phyloP scores from a whole-genome alignment of 2,329 filamentous ascomycete species.

The Metarhizium brunneum region DNA sequence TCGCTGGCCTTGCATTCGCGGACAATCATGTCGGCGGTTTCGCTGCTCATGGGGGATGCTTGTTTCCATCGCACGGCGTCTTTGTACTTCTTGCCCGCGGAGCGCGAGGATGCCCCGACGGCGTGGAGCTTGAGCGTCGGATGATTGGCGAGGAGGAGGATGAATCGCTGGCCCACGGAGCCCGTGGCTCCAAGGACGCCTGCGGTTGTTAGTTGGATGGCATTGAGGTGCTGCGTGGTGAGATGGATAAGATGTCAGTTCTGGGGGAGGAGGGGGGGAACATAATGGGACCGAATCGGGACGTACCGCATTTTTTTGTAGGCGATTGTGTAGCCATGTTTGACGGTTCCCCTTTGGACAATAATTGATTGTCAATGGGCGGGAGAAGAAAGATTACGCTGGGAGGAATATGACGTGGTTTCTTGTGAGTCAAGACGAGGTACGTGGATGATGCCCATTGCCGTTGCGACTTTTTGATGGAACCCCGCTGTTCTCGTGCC shows the following conservation, averaged over 20 bases:
- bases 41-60: slow-evolving; percentile 66
- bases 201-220: slow-evolving; percentile 16
- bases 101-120: slow-evolving; percentile 80
- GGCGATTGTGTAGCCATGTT: slow-evolving; percentile 35
- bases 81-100: slow-evolving; percentile 87
- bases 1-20: slow-evolving; percentile 74
- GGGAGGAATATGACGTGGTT: neutral
- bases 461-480: slow-evolving; percentile 7
- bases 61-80: slow-evolving; percentile 97
- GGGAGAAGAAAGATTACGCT: neutral
- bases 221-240: neutral
- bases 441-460: slow-evolving; percentile 10
- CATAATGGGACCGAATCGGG: neutral
- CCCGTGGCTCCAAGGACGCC: slow-evolving; percentile 85
- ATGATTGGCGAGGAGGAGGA: slow-evolving; percentile 81
- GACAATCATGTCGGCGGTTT: slow-evolving; percentile 68
- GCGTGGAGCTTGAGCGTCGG: slow-evolving; percentile 80
- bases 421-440: neutral
- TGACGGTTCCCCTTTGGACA: neutral
- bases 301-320: slow-evolving; percentile 50
- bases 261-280: slow-evolving; percentile 5
- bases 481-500: slow-evolving; percentile 18
- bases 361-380: neutral
- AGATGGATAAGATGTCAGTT: neutral
- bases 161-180: slow-evolving; percentile 91